Evolutionary conservation across 176 grass and related monocot genomes (phyloP), one percentile per base, ranked within the genome.

Genomic region (Puccinellia tenuiflora): DNA sequence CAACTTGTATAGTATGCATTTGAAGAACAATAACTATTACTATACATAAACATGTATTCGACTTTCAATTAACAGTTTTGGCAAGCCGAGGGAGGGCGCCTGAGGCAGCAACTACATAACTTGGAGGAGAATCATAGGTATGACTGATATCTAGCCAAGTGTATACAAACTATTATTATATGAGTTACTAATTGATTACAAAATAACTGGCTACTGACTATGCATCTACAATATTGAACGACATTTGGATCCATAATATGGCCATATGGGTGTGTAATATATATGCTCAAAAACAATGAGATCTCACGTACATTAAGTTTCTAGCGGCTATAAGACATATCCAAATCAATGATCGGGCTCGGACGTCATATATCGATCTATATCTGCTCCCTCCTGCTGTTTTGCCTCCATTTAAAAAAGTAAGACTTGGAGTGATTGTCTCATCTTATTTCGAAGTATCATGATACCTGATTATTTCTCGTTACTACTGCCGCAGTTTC

Each of bases 21-120:
- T 21, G 5, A 20, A n/a, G n/a, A n/a, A n/a, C n/a, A n/a, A 5
- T 56, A 24, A 38, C 3, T 11, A 37, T 67, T n/a, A 5, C 16
- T 65, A 38, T 34, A 17, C 18, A 65, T 53, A 53, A 20, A 67
- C 35, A 21, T 35, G 33, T 20, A 7, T 33, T 10, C 38, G 16
- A n/a, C 18, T 10, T 8, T 10, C 1, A 17, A 21, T 90, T 77
- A 79, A 56, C 85, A 93, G 91, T 46, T 93, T 16, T 93, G 91
- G 88, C 91, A 90, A 77, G 72, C 30, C 54, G 92, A 93, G 83
- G 88, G 76, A 84, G 45, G 29, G 75, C 86, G 88, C 70, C 88
- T 93, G 70, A 88, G 83, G 64, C 92, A 93, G 47, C 88, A 90
- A 93, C 76, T 93, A 40, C 55, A 78, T 54, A 93, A 90, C 85